A percentile compares a stretch with the other conserved stretches of the same genome.
Evolutionary conservation across 495 filamentous ascomycete species (phyloP).

Genomic region (Cercophora samala): DNA sequence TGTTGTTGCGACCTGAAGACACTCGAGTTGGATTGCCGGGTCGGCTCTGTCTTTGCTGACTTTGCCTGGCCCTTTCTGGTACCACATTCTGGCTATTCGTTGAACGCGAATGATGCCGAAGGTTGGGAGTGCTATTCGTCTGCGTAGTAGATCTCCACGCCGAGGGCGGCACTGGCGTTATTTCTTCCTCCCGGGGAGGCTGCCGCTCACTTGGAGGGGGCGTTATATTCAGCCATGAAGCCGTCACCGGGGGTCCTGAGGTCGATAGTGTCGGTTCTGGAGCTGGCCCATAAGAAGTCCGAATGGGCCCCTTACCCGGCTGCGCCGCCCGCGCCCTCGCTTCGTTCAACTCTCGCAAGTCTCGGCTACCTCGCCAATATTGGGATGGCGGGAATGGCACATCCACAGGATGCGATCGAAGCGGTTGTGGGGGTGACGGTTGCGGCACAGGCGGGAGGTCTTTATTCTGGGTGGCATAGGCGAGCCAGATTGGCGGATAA

Average conservation of each 20-base stretch:
- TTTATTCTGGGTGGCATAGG: not conserved
- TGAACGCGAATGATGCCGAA: not conserved
- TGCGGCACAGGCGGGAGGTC: not conserved
- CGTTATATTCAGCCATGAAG: not conserved
- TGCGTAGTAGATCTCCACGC: not conserved
- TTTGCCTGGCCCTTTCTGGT: not conserved
- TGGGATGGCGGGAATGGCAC: slow-evolving; percentile 16
- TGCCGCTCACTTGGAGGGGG: not conserved
- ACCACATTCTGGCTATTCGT: not conserved
- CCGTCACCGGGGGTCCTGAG: not conserved
- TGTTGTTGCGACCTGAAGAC: not conserved
- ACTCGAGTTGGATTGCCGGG: not conserved
- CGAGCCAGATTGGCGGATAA: not conserved
- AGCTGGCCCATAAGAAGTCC: slow-evolving; percentile 23
- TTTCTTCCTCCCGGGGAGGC: slow-evolving; percentile 10
- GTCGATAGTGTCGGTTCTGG: slow-evolving; percentile 10
- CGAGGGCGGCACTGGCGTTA: slow-evolving; percentile 2
- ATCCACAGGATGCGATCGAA: not conserved
- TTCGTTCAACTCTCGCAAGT: slow-evolving; percentile 23
- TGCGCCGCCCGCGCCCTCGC: slow-evolving; percentile 22
- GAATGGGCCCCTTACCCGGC: slow-evolving; percentile 5
- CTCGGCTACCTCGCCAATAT: slow-evolving; percentile 17
- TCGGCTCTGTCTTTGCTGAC: not conserved
- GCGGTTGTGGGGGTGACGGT: not conserved
- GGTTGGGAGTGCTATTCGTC: not conserved